Evolutionary conservation across 1,139 yeast species (phyloP), one percentile per base, ranked within the genome.

Genomic region (Candida sp.): DNA sequence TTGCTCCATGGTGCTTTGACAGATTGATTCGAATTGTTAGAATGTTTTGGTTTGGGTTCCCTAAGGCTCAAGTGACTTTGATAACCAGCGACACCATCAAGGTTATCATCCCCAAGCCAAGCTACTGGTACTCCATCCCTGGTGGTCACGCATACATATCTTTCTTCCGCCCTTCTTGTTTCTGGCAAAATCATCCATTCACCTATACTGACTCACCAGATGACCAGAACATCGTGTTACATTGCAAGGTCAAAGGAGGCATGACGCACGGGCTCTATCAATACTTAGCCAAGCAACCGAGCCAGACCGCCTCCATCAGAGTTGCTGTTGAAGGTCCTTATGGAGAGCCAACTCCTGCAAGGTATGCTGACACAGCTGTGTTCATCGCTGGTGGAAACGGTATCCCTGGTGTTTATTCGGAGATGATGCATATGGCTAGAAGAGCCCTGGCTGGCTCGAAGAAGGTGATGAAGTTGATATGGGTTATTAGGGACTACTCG

Each of bases 401-500:
- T 50, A 72, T 75, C 42, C 78, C 80, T 2, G 78, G 83, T 22
- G 68, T 75, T 31, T 72, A 66, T 54, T 69, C 76, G 2, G 80
- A 77, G 55, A 74, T 68, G 3, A 52, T 57, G 27, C 70, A 69
- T 46, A 57, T 68, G 54, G 66, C 65, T 67, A 51, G 69, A 72
- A 40, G 78, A 74, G 49, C 81, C 38, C 64, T 72, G 1, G 72
- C 67, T 41, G 81, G 77, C 54, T 73, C 80, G 2, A 66, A 79
- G 28, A 72, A 72, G 56, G 69, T 79, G 5, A 57, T 82, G 42
- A 72, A 73, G 48, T 67, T 85, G 49, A 54, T 72, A 31, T 85
- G 90, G 90, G 73, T 80, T 3, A 69, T 81, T 3, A 70, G 82
- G 51, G 82, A 80, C 49, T 68, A 67, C 35, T 66, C 69, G 22